Percentiles rank a stretch among this genome's conserved stretches.
Evolutionary conservation across 306 rosid species (phyloP).

Genomic region (Prunus davidiana): DNA sequence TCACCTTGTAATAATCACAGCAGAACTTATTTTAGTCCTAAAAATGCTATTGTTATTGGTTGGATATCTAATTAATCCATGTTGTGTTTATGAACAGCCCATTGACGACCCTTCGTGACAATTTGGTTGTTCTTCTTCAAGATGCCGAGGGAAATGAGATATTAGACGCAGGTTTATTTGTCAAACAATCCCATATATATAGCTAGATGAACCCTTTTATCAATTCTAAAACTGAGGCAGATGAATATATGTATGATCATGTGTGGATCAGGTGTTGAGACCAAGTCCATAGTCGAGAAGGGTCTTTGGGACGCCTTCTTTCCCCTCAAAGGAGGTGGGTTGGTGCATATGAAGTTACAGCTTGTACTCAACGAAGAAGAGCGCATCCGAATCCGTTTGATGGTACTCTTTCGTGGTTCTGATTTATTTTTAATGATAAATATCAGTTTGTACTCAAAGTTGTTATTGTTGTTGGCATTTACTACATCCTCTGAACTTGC

Average conservation of each 20-base stretch:
- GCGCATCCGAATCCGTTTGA: conserved; percentile 60
- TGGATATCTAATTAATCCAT: conserved; percentile 2
- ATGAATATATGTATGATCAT: conserved; percentile 18
- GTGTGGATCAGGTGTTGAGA: conserved; percentile 53
- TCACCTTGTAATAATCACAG: conserved; percentile 61
- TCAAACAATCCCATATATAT: not conserved
- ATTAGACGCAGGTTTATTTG: conserved; percentile 53
- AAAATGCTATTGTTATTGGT: conserved; percentile 2
- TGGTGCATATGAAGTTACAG: conserved; percentile 67
- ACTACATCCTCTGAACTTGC: not conserved
- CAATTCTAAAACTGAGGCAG: conserved; percentile 8
- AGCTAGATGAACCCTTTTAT: not conserved
- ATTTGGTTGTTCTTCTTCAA: conserved; percentile 54
- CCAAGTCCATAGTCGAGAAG: conserved; percentile 66
- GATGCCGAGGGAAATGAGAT: conserved; percentile 68
- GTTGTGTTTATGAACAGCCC: conserved; percentile 50
- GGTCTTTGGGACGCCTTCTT: conserved; percentile 77
- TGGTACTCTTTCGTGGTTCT: conserved; percentile 44
- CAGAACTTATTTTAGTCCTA: not conserved
- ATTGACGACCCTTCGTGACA: conserved; percentile 69
- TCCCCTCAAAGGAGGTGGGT: conserved; percentile 64
- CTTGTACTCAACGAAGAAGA: conserved; percentile 75
- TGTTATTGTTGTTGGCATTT: not conserved
- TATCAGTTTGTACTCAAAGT: not conserved
- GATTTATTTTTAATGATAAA: not conserved